A percentile compares a stretch with the other conserved stretches of the same genome.
These are phyloP conservation scores for Lasiosphaeria ovina DNA, from an alignment of 495 filamentous ascomycete species.

Conservation along the genomic window DNA sequence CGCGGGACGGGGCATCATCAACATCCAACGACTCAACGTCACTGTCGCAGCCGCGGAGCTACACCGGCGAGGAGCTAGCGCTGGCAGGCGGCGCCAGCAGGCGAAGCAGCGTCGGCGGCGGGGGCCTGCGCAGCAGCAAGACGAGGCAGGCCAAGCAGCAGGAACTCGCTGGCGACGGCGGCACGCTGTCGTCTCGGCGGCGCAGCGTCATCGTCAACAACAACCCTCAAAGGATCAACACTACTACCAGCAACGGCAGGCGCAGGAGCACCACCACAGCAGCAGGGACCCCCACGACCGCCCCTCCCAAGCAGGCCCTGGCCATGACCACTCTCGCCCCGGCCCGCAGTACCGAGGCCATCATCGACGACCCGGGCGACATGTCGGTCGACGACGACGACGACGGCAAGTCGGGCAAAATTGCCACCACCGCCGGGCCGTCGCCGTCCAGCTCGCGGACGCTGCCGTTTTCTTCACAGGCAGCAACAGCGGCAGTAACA, in stretches of 20 bases:
- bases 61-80: slow-evolving; percentile 20
- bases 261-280: not conserved
- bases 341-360: slow-evolving; percentile 21
- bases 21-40: slow-evolving; percentile 17
- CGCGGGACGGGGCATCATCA: slow-evolving; percentile 39
- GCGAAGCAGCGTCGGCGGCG: not conserved
- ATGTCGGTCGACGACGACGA: slow-evolving; percentile 17
- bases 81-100: not conserved
- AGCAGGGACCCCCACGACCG: slow-evolving; percentile 4
- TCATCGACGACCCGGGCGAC: slow-evolving; percentile 23
- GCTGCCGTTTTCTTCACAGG: not conserved
- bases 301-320: not conserved
- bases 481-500: not conserved
- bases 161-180: no score
- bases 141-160: no score
- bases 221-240: not conserved
- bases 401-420: no score
- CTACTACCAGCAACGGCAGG: no score
- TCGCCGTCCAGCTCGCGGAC: slow-evolving; percentile 9
- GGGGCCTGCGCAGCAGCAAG: not conserved
- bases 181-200: not conserved
- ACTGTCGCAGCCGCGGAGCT: slow-evolving; percentile 10
- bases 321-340: slow-evolving; percentile 1
- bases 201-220: not conserved
- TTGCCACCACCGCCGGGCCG: not conserved